Evolutionary conservation across 257 asterid species (phyloP).

Genomic region (Nicotiana tomentosiformis): DNA sequence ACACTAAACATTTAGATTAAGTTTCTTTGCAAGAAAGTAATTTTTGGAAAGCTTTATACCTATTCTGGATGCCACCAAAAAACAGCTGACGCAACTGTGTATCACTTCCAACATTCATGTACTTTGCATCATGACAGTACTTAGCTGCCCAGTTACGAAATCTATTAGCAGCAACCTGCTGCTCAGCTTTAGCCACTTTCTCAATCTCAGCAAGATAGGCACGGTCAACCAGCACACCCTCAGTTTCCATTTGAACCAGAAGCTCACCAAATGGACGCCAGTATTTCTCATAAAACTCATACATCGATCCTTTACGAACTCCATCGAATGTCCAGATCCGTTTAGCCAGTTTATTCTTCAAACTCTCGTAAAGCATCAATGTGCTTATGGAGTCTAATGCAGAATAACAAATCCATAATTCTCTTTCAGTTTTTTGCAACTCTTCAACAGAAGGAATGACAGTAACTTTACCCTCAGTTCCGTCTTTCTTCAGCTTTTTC

Average conservation of each 20-base stretch:
- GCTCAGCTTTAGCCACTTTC: constrained; percentile 80
- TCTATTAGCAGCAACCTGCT: constrained; percentile 72
- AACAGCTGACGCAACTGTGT: constrained; percentile 81
- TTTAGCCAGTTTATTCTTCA: constrained; percentile 57
- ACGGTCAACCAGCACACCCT: constrained; percentile 93
- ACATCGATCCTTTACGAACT: constrained; percentile 64
- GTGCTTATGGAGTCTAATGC: constrained; percentile 94
- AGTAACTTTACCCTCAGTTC: constrained; percentile 73
- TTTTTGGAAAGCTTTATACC: constrained; percentile 30
- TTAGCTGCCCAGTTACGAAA: constrained; percentile 93
- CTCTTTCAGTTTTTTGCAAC: constrained; percentile 69
- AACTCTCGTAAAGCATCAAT: constrained; percentile 72
- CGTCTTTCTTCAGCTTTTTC: constrained; percentile 76
- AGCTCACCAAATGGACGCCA: constrained; percentile 95
- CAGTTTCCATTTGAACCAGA: constrained; percentile 86
- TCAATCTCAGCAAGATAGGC: constrained; percentile 84
- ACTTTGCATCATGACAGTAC: constrained; percentile 71
- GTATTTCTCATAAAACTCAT: constrained; percentile 58
- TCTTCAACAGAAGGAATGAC: constrained; percentile 81
- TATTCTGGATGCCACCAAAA: constrained; percentile 86
- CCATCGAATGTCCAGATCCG: constrained; percentile 72
- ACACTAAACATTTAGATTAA: background rate
- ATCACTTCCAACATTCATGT: constrained; percentile 97
- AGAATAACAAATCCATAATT: constrained; percentile 85
- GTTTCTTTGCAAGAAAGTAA: background rate